Base-by-base conservation (phyloP, 768 basidiomycete genomes). In the Inosperma sp. region DNA sequence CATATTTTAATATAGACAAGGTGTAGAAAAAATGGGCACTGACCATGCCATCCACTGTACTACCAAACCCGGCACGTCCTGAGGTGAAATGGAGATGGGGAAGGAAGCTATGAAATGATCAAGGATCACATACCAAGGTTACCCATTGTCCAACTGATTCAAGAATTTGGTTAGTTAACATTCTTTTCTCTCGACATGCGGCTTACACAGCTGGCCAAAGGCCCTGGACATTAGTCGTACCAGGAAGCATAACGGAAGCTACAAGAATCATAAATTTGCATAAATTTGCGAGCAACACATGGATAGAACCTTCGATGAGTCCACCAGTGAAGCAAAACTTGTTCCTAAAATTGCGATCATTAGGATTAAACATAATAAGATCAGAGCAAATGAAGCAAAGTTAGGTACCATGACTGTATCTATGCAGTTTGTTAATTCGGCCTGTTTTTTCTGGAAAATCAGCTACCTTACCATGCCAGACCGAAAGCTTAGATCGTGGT, bases 251-350 rank as follows among this genome's bases (percentile, higher is more conserved):
- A 14, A 69, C 56, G 14, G 61, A 57, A 4, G 66, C 67, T 67
- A 14, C 26, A 40, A 48, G 30, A 53, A 17, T 34, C 9, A 16
- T 35, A 9, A 8, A 22, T 6, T 55, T 54, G 17, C 16, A 22
- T 10, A 31, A 30, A 5, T n/a, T 7, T 14, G 35, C 12, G 25
- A 5, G 62, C 39, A 69, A 25, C 23, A 25, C 47, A 42, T 29
- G 36, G n/a, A n/a, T n/a, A n/a, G n/a, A n/a, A 70, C 71, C 64
- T 64, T 74, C 86, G 45, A 88, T 75, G 43, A 87, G 65, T 34
- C 89, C 89, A 5, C 85, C 85, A 8, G 86, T 88, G 63, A 91
- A 90, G 65, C 87, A 91, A 56, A 93, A 82, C 68, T 76, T 76
- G 50, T 74, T 74, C 74, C 74, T 60, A 43, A 10, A 25, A 9